Evolutionary conservation across 371 early-diverging fungal genomes (phyloP).

Genomic region (Chytridium lagenaria): DNA sequence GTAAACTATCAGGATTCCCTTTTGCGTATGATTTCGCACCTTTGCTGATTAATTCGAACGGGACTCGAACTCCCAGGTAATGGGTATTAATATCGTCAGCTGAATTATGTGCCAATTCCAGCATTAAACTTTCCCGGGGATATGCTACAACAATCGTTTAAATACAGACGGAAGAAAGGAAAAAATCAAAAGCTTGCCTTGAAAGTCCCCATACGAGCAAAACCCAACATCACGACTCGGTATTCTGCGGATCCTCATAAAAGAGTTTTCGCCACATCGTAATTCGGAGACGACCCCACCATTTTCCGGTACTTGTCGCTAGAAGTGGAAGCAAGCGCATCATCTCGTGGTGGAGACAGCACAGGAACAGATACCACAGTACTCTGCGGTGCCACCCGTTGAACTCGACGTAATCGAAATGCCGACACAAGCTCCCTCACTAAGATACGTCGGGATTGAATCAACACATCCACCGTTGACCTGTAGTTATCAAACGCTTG

Average conservation of each 20-base stretch:
- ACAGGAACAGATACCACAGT: not conserved
- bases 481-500: constrained; percentile 40
- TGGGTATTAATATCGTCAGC: constrained; percentile 77
- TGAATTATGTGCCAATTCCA: constrained; percentile 79
- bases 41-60: constrained; percentile 66
- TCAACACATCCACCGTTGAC: constrained; percentile 48
- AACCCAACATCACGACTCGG: constrained; percentile 63
- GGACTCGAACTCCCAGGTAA: constrained; percentile 79
- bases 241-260: constrained; percentile 41
- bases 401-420: constrained; percentile 54
- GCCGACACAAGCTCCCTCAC: constrained; percentile 64
- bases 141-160: constrained; percentile 46
- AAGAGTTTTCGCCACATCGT: constrained; percentile 25
- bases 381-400: constrained; percentile 21
- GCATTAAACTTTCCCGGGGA: constrained; percentile 82
- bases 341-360: not conserved
- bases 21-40: constrained; percentile 61
- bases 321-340: not conserved
- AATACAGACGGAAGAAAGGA: not conserved
- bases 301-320: constrained; percentile 10
- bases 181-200: constrained; percentile 30
- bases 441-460: constrained; percentile 57
- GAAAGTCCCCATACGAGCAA: constrained; percentile 48
- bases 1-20: constrained; percentile 9
- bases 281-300: constrained; percentile 18